A percentile compares a stretch with the other conserved stretches of the same genome.
Conservation (phyloP, 73 alveolate species). For the Tetrahymena elliotti region DNA sequence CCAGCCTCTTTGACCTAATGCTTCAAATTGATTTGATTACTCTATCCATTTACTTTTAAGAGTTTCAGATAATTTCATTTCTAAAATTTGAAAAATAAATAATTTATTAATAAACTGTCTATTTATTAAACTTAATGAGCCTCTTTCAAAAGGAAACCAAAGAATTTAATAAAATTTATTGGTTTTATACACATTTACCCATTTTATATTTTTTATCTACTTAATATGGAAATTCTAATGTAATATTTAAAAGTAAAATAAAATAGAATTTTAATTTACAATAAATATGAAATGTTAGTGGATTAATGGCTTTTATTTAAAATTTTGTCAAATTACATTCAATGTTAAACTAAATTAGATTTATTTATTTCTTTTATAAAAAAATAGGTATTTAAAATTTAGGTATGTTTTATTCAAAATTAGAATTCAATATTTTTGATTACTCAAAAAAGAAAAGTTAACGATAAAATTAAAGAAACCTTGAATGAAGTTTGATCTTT, state of each 20-base stretch:
- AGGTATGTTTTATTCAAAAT: not conserved
- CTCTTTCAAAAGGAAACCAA: not conserved
- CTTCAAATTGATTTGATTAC: not conserved
- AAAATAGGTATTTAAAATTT: not conserved
- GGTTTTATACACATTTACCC: too few relatives aligned
- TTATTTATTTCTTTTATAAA: not conserved
- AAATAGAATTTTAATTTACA: too few relatives aligned
- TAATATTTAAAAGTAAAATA: too few relatives aligned
- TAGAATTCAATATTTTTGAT: too few relatives aligned
- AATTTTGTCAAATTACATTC: too few relatives aligned
- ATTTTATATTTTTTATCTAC: too few relatives aligned
- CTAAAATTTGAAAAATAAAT: not conserved
- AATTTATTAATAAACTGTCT: not conserved
- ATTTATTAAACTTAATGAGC: too few relatives aligned
- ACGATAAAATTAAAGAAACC: not conserved
- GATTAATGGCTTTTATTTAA: not conserved
- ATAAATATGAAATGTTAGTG: not conserved
- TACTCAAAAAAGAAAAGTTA: not conserved
- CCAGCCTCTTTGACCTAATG: not conserved
- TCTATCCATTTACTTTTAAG: not conserved
- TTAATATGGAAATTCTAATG: too few relatives aligned
- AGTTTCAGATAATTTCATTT: not conserved
- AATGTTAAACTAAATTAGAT: too few relatives aligned
- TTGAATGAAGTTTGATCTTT: not conserved
- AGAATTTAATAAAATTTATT: too few relatives aligned